Percentiles rank a stretch among this genome's conserved stretches.
Conservation (phyloP, 2,329 filamentous ascomycete species). For the Epichloe typhina region DNA sequence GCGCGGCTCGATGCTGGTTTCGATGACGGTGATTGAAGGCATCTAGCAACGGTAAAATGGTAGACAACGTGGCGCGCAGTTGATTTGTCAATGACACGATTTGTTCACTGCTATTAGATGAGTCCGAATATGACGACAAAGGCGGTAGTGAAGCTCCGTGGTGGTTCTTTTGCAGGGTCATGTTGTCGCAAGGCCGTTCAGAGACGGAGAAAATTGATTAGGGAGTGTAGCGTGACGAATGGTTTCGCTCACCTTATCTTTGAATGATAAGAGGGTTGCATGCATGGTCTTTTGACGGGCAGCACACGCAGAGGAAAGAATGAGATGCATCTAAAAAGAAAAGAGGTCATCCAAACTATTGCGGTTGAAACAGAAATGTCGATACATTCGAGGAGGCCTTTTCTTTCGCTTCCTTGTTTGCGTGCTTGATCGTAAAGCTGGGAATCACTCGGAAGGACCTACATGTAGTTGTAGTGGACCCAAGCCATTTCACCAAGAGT, state of each 20-base stretch:
- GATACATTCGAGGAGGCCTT: not conserved
- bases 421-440: not conserved
- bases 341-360: no score
- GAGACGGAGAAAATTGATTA: not conserved
- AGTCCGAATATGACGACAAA: not conserved
- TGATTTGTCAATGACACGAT: conserved; percentile 5
- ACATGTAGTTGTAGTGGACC: no score
- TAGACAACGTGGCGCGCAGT: conserved; percentile 19
- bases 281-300: no score
- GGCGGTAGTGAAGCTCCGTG: not conserved
- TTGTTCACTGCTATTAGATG: not conserved
- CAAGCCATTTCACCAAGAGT: no score
- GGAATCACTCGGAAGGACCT: not conserved
- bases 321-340: no score
- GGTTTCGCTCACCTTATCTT: no score
- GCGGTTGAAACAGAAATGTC: no score
- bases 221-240: not conserved
- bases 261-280: no score
- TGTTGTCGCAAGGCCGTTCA: not conserved
- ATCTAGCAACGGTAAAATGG: conserved; percentile 45
- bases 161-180: not conserved
- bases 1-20: conserved; percentile 72
- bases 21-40: conserved; percentile 72
- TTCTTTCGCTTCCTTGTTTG: not conserved
- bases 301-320: no score